These are phyloP conservation scores for Nissolia schottii DNA, from an alignment of 306 rosid genomes.

Conservation along the genomic window DNA sequence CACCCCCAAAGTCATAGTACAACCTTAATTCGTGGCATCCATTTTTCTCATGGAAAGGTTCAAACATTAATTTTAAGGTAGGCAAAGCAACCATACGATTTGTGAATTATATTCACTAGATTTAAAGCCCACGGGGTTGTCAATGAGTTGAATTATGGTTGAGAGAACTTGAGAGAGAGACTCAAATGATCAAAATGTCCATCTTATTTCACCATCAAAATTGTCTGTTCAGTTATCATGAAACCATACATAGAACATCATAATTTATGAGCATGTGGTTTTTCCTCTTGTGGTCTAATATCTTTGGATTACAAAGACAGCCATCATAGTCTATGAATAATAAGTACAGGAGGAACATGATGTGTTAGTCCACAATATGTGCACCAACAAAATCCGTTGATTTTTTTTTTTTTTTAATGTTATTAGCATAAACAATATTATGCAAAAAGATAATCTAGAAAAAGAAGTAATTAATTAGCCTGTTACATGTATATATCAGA, in stretches of 20 bases:
- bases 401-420: slow-evolving; percentile 1
- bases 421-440: background rate
- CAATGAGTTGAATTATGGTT: slow-evolving; percentile 10
- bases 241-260: slow-evolving; percentile 24
- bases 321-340: slow-evolving; percentile 6
- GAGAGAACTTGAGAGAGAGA: too few species aligned
- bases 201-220: slow-evolving; percentile 20
- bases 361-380: slow-evolving; percentile 17
- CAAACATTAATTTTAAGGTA: slow-evolving; percentile 5
- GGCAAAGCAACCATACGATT: slow-evolving; percentile 26
- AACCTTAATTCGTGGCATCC: background rate
- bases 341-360: slow-evolving; percentile 39
- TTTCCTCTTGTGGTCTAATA: slow-evolving; percentile 11
- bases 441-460: background rate
- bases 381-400: slow-evolving; percentile 35
- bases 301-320: slow-evolving; percentile 5
- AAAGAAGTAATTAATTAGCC: background rate
- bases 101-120: slow-evolving; percentile 16
- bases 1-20: slow-evolving; percentile 5
- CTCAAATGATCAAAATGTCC: slow-evolving; percentile 13
- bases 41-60: background rate
- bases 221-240: slow-evolving; percentile 23
- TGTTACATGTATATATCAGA: background rate
- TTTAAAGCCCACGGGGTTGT: slow-evolving; percentile 8
- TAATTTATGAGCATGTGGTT: slow-evolving; percentile 30